Base-by-base conservation (phyloP, 75 land plant genomes). In the Gnetum montanum region DNA sequence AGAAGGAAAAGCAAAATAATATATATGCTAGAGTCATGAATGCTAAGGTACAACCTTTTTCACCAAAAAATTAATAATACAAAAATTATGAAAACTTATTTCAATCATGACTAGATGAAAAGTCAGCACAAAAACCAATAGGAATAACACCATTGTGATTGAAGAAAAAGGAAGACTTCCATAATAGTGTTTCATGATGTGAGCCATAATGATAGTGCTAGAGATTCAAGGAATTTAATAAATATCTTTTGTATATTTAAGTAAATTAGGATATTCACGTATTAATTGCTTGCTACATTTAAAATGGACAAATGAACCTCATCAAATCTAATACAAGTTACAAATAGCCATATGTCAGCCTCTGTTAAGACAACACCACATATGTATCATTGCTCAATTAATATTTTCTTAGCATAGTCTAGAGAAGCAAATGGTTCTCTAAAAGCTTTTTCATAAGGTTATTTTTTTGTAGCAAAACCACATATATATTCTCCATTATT, bases 401-500 rank as follows among this genome's bases (percentile, higher is more conserved):
- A 70, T 25, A 86, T 90, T 11, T 66, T 84, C 63, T 90, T 92
- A 69, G 87, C 82, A 56, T 58, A 79, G 49, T 90, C 84, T 47
- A 90, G 56, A 13, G 79, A 78, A 43, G 68, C 62, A 70, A 70
- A 90, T 41, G 86, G 36, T 41, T 73, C 82, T 34, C 57, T 49
- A 24, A 80, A 75, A 22, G 91, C 79, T 67, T 70, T 70, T n/a
- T 80, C 75, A 61, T 82, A 83, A 38, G 83, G 82, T 36, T 44
- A 69, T 57, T 86, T 92, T 56, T 79, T 80, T 40, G 37, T 69
- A 10, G 96, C 84, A 75, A 90, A 83, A 2, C 96, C 96, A 66
- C 88, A 90, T 30, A 68, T 86, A 49, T 90, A 90, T 31, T 87
- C 96, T 23, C 96, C 96, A 64, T 83, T 86, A 34, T 90, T 90